Evolutionary conservation across 2,329 filamentous ascomycete species (phyloP), one percentile per base, ranked within the genome.

Genomic region (Biscogniauxia marginata): DNA sequence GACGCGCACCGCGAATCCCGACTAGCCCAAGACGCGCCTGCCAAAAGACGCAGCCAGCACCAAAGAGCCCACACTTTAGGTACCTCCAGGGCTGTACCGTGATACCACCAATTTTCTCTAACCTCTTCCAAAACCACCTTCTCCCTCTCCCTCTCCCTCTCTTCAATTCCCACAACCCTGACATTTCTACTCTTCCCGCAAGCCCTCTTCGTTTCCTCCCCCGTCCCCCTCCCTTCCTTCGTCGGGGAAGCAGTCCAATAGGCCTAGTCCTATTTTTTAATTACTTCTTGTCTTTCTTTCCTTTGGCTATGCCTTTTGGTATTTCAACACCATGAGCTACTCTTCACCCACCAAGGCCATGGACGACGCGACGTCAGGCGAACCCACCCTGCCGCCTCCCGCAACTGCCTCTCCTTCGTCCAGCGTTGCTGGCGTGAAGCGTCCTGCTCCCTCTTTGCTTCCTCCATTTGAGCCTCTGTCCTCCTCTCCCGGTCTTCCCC

Each of bases 391-490:
- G 34, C 74, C 73, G 23, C 67, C 67, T 59, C 49, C 63, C 44
- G 57, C 52, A 49, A 46, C 57, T 34, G 44, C 57, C 54, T 62
- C 65, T 25, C 24, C 61, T 21, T 51, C 60, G 16, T 55, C 63
- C 19, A 67, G 65, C 46, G 53, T 73, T 16, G 72, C 78, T 54
- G 79, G 81, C 66, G 72, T 79, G 62, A 88, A 90, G 77, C 80
- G 85, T 58, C 77, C 84, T 65, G 83, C 84, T 48, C 82, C 90
- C 23, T 84, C 86, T 55, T 78, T 93, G 54, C 84, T 95, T 22
- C 90, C 90, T 59, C 82, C 90, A 20, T 93, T 93, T 71, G 90
- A 93, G 74, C 88, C 86, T 51, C 77, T 90, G 55, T 89, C 89
- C n/a, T 91, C 89, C 20, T 91, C 90, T 11, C 89, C 89, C 2